Conservation (phyloP, 345 rosid species). For the Aegle marmelos region DNA sequence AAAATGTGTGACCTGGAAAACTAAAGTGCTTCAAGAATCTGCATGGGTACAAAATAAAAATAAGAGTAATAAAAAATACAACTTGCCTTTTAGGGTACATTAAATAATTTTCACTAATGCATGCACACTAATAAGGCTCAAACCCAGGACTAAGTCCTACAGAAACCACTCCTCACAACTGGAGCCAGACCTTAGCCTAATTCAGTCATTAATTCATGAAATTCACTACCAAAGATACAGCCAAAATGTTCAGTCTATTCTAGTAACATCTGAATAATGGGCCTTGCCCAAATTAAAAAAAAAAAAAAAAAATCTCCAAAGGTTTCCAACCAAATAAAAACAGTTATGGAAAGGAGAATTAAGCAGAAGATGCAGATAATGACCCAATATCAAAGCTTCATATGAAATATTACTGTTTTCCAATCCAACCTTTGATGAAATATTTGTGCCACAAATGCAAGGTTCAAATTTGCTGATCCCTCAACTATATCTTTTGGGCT, state of each 20-base stretch:
- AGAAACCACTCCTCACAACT: too few relatives aligned
- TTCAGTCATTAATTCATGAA: background rate
- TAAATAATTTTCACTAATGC: too few relatives aligned
- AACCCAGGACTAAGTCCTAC: too few relatives aligned
- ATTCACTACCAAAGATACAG: background rate
- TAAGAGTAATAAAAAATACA: background rate
- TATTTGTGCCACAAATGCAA: conserved; percentile 86
- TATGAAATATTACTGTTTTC: background rate
- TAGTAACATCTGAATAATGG: background rate
- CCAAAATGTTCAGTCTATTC: background rate
- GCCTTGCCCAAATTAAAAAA: background rate
- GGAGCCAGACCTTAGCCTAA: too few relatives aligned
- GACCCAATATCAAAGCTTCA: background rate
- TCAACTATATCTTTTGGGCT: conserved; percentile 79
- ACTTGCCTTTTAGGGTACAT: background rate
- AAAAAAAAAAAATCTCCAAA: background rate
- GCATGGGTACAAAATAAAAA: background rate
- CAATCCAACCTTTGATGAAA: conserved; percentile 71
- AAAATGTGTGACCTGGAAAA: background rate
- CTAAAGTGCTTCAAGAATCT: background rate
- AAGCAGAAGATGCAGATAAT: background rate
- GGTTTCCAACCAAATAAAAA: conserved; percentile 4
- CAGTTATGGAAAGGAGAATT: background rate
- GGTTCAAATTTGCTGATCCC: conserved; percentile 80
- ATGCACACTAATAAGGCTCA: too few relatives aligned